phyloP scores from a whole-genome alignment of 139 green algal species.

The Chlorokybus atmophyticus region DNA sequence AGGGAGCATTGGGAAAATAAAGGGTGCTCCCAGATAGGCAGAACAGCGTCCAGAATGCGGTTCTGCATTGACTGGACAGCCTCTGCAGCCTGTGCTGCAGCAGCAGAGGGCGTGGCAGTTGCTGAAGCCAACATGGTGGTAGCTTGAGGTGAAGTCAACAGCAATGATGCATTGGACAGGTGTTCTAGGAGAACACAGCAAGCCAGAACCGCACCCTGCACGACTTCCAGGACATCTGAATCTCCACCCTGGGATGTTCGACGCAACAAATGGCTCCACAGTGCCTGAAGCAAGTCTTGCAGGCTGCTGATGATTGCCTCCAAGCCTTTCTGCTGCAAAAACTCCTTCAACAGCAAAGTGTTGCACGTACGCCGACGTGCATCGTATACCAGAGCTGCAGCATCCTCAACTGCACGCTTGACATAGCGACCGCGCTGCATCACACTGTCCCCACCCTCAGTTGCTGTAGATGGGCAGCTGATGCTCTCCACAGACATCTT shows the following conservation, averaged over 20 bases:
- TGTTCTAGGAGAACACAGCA: background rate
- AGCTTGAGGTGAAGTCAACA: background rate
- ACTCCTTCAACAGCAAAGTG: constrained; percentile 62
- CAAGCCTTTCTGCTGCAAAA: too few relatives aligned
- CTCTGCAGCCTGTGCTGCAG: constrained; percentile 12
- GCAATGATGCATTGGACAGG: background rate
- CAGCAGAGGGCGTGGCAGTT: constrained; percentile 16
- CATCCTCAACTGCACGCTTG: too few relatives aligned
- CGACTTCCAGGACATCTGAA: constrained; percentile 47
- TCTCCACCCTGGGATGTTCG: too few relatives aligned
- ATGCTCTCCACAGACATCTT: constrained; percentile 5
- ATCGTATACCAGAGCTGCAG: constrained; percentile 61
- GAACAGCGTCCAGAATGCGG: constrained; percentile 40
- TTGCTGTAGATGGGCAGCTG: too few relatives aligned
- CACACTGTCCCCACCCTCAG: too few relatives aligned
- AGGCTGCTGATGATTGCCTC: too few relatives aligned
- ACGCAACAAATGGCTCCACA: too few relatives aligned
- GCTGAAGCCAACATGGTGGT: constrained; percentile 9
- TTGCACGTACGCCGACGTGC: constrained; percentile 58
- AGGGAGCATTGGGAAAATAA: constrained; percentile 22
- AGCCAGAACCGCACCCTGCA: background rate
- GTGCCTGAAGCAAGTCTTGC: too few relatives aligned
- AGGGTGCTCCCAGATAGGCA: constrained; percentile 59
- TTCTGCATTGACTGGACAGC: constrained; percentile 34
- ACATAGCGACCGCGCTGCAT: too few relatives aligned